A percentile compares a stretch with the other conserved stretches of the same genome.
These are phyloP conservation scores for Euphrasia arctica DNA, from an alignment of 305 asterid species.

Conservation along the genomic window DNA sequence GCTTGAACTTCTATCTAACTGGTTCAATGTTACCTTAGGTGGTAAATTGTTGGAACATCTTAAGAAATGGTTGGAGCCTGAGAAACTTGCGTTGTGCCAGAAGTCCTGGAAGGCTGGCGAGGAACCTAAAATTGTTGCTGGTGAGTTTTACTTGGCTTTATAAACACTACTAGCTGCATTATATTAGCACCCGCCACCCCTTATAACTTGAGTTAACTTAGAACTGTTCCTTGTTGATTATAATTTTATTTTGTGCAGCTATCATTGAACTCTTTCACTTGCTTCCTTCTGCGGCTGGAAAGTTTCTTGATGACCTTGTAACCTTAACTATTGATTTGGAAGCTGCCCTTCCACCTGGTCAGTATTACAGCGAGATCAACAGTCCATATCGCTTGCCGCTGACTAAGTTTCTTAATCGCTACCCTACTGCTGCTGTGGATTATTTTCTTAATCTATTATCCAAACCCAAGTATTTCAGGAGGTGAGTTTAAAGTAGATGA, in stretches of 20 bases:
- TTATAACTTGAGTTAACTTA: conserved; percentile 14
- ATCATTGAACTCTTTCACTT: conserved; percentile 98
- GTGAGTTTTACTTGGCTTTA: conserved; percentile 42
- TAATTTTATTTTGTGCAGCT: conserved; percentile 54
- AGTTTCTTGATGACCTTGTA: conserved; percentile 97
- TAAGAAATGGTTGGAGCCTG: conserved; percentile 99
- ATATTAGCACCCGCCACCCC: neutral
- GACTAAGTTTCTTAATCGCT: conserved; percentile 92
- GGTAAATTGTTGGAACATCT: conserved; percentile 98
- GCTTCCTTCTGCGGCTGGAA: conserved; percentile 99
- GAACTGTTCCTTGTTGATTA: conserved; percentile 20
- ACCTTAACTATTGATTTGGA: conserved; percentile 97
- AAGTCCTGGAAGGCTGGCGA: conserved; percentile 99
- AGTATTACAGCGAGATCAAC: conserved; percentile 96
- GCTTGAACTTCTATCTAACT: conserved; percentile 94
- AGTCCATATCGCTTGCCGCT: conserved; percentile 98
- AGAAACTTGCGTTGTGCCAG: conserved; percentile 88
- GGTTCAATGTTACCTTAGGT: conserved; percentile 99
- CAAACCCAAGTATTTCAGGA: conserved; percentile 90
- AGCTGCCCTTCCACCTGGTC: conserved; percentile 95
- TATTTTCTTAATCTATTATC: conserved; percentile 86
- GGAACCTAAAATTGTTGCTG: conserved; percentile 99
- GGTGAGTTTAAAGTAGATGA: conserved; percentile 43
- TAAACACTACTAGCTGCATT: conserved; percentile 24
- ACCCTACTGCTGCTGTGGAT: conserved; percentile 90